Conservation (phyloP, 2,329 filamentous ascomycete species). For the Penicillium sp. region DNA sequence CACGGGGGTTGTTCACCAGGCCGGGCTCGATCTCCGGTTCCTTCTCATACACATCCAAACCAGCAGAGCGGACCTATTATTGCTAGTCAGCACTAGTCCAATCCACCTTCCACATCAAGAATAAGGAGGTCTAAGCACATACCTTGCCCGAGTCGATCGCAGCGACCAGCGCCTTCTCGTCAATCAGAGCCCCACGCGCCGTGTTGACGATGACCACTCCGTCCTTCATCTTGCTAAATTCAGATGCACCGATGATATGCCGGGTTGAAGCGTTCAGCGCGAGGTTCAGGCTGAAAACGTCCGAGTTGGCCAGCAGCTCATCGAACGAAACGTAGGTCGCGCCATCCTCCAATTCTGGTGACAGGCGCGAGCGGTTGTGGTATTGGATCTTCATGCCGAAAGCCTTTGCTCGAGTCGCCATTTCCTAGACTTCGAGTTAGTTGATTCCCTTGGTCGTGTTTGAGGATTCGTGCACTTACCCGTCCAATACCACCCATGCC, state of each 20-base stretch:
- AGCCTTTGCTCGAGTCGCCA: constrained; percentile 49
- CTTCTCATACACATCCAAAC: constrained; percentile 53
- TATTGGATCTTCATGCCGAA: constrained; percentile 55
- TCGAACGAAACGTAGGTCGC: constrained; percentile 53
- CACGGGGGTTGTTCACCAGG: constrained; percentile 46
- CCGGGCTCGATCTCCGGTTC: constrained; percentile 54
- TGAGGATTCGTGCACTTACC: constrained; percentile 32
- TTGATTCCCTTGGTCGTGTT: background rate
- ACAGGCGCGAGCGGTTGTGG: constrained; percentile 50
- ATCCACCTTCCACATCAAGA: background rate
- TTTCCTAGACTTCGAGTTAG: constrained; percentile 39
- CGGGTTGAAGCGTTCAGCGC: constrained; percentile 49
- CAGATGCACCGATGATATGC: constrained; percentile 51
- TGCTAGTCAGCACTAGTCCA: constrained; percentile 4
- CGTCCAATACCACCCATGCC: constrained; percentile 55
- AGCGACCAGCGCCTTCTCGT: constrained; percentile 52
- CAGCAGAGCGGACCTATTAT: constrained; percentile 45
- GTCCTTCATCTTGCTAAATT: constrained; percentile 52
- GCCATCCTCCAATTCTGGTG: constrained; percentile 45
- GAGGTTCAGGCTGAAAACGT: constrained; percentile 53
- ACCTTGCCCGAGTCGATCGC: constrained; percentile 52
- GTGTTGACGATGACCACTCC: constrained; percentile 51
- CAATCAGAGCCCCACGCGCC: constrained; percentile 49
- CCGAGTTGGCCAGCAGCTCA: constrained; percentile 49
- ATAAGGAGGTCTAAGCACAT: constrained; percentile 9